A percentile compares a stretch with the other conserved stretches of the same genome.
These are phyloP conservation scores for Aspergillus mulundensis DNA, from an alignment of 495 filamentous ascomycete genomes.

Conservation along the genomic window DNA sequence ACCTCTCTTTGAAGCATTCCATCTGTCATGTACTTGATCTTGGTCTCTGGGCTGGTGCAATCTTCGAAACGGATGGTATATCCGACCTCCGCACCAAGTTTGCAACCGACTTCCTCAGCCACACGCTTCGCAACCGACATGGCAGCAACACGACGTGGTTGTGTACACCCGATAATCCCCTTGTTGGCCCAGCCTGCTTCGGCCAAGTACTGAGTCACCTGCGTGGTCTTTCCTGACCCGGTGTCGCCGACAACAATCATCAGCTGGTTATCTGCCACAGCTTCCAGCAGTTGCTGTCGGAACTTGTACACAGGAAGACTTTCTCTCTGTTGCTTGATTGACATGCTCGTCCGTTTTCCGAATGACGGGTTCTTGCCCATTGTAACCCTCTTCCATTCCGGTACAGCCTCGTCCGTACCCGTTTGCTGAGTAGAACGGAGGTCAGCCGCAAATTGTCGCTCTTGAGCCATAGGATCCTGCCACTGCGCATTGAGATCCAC, in stretches of 20 bases:
- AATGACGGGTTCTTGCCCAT: conserved; percentile 78
- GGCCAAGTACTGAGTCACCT: conserved; percentile 90
- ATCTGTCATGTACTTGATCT: conserved; percentile 99
- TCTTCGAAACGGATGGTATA: conserved; percentile 99
- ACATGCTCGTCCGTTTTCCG: conserved; percentile 84
- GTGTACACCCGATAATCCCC: conserved; percentile 95
- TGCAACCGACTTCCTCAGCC: conserved; percentile 90
- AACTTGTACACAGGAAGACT: conserved; percentile 89
- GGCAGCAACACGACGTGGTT: conserved; percentile 93
- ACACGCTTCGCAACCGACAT: conserved; percentile 98
- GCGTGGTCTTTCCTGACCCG: conserved; percentile 95
- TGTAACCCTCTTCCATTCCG: conserved; percentile 89
- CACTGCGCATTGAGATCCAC: conserved; percentile 89
- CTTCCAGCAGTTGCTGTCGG: conserved; percentile 80
- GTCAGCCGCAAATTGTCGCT: conserved; percentile 83
- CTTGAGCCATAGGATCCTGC: conserved; percentile 93
- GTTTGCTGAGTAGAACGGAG: conserved; percentile 56
- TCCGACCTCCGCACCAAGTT: conserved; percentile 87
- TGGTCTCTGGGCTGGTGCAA: conserved; percentile 80
- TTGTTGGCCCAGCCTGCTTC: conserved; percentile 86
- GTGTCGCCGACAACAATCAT: conserved; percentile 97
- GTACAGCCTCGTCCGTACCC: conserved; percentile 62
- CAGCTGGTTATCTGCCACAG: conserved; percentile 82
- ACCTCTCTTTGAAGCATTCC: conserved; percentile 97
- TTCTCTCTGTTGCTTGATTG: conserved; percentile 92